Base-by-base conservation (phyloP, 2,329 filamentous ascomycete species). In the Fusarium sp. region DNA sequence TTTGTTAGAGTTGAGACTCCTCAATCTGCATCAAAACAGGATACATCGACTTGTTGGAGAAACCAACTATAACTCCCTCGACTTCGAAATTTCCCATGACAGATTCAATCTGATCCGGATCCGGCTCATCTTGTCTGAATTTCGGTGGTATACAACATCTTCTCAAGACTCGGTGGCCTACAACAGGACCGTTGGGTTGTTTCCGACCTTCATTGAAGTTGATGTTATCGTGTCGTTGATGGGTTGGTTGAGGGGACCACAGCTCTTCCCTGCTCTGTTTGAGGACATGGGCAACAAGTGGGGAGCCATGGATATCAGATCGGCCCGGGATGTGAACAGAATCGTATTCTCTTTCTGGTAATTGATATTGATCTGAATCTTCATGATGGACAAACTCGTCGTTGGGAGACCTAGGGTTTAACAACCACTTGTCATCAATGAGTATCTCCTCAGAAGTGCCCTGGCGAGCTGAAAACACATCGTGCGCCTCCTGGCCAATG, bases 111-210 rank as follows among this genome's bases (percentile, higher is more conserved):
- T 10, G 32, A 6, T 34, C 5, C 32, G 5, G 3, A 34, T 4
- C 1, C 5, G 9, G 8, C 0, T 0, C 16, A 18, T 34, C 18
- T 34, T 6, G 16, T 34, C 5, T 18, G 32, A 10, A 3, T 34
- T 3, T 3, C 2, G 16, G 32, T 34, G 9, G 16, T 34, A 6
- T 2, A 34, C 16, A 34, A 3, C 16, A 18, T 18, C 16, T 38
- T 38, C 32, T n/a, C 32, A 38, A 11, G 5, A 38, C 32, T n/a
- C 1, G 16, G 32, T 11, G n/a, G 32, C 32, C 32, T 38, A 11
- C 32, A 38, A 11, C 16, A 16, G 5, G 32, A 38, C 9, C 18
- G 18, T 6, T 38, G 5, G 34, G 34, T 38, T 38, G 9, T 11
- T 9, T 38, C 34, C 9, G 2, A 38, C 34, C 34, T 38, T n/a